Percentiles rank a stretch among this genome's conserved stretches.
phyloP scores from a whole-genome alignment of 1,139 yeast genomes.

The Nakaseomyces sp. region DNA sequence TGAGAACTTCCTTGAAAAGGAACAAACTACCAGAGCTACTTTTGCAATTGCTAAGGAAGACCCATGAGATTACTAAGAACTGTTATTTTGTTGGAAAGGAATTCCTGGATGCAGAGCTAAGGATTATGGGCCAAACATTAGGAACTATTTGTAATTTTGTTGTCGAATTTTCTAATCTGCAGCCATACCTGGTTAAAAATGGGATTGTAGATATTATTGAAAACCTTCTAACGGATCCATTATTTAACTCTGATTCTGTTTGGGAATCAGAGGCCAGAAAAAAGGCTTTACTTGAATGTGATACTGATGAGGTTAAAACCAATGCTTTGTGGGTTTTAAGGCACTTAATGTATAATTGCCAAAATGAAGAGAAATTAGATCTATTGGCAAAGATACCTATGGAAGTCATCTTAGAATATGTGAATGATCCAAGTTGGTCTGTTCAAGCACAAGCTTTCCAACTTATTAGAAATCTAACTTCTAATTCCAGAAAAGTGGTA shows the following conservation, averaged over 20 bases:
- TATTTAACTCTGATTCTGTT: conserved; percentile 25
- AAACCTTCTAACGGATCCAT: conserved; percentile 30
- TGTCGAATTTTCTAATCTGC: conserved; percentile 70
- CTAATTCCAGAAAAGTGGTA: conserved; percentile 51
- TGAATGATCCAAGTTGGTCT: conserved; percentile 41
- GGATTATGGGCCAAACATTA: conserved; percentile 45
- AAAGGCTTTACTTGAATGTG: conserved; percentile 9
- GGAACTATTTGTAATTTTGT: conserved; percentile 71
- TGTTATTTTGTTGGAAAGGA: conserved; percentile 25
- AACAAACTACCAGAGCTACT: conserved; percentile 44
- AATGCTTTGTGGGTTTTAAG: conserved; percentile 50
- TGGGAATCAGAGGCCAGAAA: conserved; percentile 10
- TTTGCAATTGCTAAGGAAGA: conserved; percentile 35
- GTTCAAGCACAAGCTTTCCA: conserved; percentile 64
- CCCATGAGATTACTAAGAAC: conserved; percentile 19
- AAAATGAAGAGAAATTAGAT: conserved; percentile 31
- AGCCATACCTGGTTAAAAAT: conserved; percentile 47
- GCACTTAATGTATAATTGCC: conserved; percentile 44
- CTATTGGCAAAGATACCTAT: conserved; percentile 43
- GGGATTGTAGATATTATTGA: conserved; percentile 46
- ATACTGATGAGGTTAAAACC: conserved; percentile 33
- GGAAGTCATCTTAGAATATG: conserved; percentile 41
- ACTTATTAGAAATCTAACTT: conserved; percentile 64
- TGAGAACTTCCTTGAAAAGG: conserved; percentile 61
- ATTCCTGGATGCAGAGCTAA: conserved; percentile 31